Base-by-base conservation (phyloP, 345 rosid species). In the Aegle marmelos region DNA sequence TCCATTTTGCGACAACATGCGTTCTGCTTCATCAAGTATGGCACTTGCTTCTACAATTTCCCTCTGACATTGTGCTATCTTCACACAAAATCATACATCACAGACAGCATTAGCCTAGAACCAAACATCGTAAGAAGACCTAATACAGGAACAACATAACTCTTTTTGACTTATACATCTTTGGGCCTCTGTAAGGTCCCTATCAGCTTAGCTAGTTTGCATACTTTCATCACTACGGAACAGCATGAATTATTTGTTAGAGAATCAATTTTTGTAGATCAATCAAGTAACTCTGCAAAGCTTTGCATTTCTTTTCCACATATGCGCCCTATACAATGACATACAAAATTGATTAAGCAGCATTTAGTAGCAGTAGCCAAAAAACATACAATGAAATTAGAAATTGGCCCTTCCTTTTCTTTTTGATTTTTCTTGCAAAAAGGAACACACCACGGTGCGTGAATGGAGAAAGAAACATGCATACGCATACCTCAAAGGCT, bases 1-100 rank as follows among this genome's bases (percentile, higher is more conserved):
- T 10, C 36, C 28, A 39, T 76, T 79, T 11, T 63, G 71, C 3
- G 88, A 83, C 36, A 95, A 82, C 25, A 89, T 82, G 28, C 82
- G 89, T 81, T 86, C 94, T 11, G 97, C 99, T 85, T 89, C 92
- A 73, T 93, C 96, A 9, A 95, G 84, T 90, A 88, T 88, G 69
- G 93, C 79, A 79, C 85, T 89, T 77, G 98, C 97, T 83, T 88
- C 90, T 14, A 84, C 50, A 37, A 95, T 92, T 79, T 92, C 98
- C 75, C 80, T 81, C 86, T 88, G 98, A 78, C 90, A 88, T 82
- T 89, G 92, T 84, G 87, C 97, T 80, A 93, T 89, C 99, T 95
- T 87, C 8, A 39, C 10, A 56, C 64, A 76, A 79, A 68, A 68
- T 58, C n/a, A 77, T 4, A 27, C 21, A 76, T 76, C 79, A 81